Conservation (phyloP, 2,329 filamentous ascomycete species). For the Fusarium humuli region DNA sequence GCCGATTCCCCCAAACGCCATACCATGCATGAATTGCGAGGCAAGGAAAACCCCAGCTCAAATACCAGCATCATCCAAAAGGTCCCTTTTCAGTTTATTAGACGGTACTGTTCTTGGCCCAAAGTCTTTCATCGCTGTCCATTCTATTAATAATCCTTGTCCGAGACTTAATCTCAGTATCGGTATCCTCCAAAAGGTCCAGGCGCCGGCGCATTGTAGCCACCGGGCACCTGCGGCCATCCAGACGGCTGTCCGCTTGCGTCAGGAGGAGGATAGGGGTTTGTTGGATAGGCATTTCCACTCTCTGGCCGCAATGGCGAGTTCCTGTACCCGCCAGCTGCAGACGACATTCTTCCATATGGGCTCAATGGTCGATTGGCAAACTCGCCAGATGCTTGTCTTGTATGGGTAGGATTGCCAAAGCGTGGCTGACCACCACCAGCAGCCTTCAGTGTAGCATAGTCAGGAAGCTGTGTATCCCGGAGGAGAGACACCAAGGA, state of each 20-base stretch:
- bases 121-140: background rate
- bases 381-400: slow-evolving; percentile 59
- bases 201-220: slow-evolving; percentile 49
- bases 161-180: slow-evolving; percentile 42
- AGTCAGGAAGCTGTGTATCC: slow-evolving; percentile 73
- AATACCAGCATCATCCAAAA: slow-evolving; percentile 36
- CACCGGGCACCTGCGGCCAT: slow-evolving; percentile 49
- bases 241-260: slow-evolving; percentile 36
- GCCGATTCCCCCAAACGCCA: slow-evolving; percentile 44
- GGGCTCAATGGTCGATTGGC: slow-evolving; percentile 60
- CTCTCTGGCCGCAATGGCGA: slow-evolving; percentile 63
- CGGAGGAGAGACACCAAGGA: slow-evolving; percentile 80
- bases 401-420: slow-evolving; percentile 52
- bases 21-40: slow-evolving; percentile 47
- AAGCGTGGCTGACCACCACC: slow-evolving; percentile 53
- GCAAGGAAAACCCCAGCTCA: slow-evolving; percentile 37
- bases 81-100: slow-evolving; percentile 30
- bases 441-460: slow-evolving; percentile 64
- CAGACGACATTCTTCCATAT: slow-evolving; percentile 57
- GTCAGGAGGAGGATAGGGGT: slow-evolving; percentile 49
- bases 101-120: slow-evolving; percentile 10
- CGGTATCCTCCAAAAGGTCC: slow-evolving; percentile 55
- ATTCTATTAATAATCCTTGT: background rate
- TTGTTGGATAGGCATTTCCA: slow-evolving; percentile 45
- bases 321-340: slow-evolving; percentile 61